A percentile compares a stretch with the other conserved stretches of the same genome.
Evolutionary conservation across 2,329 filamentous ascomycete species (phyloP).

Genomic region (Neonectria ditissima): DNA sequence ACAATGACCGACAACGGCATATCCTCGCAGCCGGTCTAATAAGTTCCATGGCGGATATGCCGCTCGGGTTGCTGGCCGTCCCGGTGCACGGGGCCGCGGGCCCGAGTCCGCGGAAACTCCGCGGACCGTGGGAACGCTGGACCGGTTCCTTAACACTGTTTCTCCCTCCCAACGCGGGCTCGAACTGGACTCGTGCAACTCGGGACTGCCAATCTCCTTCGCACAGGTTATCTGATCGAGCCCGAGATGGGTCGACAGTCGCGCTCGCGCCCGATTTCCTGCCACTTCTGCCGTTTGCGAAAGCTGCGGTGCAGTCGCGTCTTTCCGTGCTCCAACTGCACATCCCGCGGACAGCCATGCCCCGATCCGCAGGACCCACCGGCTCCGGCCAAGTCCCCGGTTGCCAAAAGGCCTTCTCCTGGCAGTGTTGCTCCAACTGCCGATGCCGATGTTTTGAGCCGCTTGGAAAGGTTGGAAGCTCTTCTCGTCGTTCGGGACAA

Average conservation of each 20-base stretch:
- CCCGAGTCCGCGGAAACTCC: conserved; percentile 41
- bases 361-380: conserved; percentile 43
- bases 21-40: not conserved
- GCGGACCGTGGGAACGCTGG: conserved; percentile 24
- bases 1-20: not conserved
- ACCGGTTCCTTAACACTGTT: conserved; percentile 29
- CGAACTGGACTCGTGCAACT: not conserved
- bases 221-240: not conserved
- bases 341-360: conserved; percentile 50
- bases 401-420: conserved; percentile 18
- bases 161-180: conserved; percentile 14
- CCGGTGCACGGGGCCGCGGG: conserved; percentile 32
- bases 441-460: conserved; percentile 37
- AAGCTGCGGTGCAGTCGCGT: conserved; percentile 53
- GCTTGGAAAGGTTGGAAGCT: conserved; percentile 45
- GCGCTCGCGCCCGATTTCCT: conserved; percentile 51
- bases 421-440: conserved; percentile 14
- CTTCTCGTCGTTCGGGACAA: conserved; percentile 39
- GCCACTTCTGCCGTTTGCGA: conserved; percentile 50
- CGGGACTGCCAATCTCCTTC: conserved; percentile 1
- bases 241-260: conserved; percentile 49
- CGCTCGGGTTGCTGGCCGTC: conserved; percentile 18
- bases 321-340: conserved; percentile 53
- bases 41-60: not conserved
- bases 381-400: conserved; percentile 27